Percentiles rank a stretch among this genome's conserved stretches.
Evolutionary conservation across 768 basidiomycete species (phyloP).

Genomic region (Asterophora lycoperdoides): DNA sequence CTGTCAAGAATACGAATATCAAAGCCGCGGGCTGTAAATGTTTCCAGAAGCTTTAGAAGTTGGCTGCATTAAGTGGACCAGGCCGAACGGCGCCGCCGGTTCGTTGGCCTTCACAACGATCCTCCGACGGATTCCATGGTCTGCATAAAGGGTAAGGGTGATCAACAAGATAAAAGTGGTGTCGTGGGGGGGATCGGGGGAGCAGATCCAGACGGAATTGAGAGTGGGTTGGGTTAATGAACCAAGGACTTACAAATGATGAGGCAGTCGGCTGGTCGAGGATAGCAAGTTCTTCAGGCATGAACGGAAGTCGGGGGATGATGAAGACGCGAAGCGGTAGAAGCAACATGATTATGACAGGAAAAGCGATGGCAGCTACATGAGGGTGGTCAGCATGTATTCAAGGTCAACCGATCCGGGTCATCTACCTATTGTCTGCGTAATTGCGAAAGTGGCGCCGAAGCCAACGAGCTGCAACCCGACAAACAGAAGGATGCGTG

Average conservation of each 20-base stretch:
- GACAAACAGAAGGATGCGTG: slow-evolving; percentile 68
- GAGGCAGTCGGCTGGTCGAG: slow-evolving; percentile 91
- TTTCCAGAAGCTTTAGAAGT: neutral
- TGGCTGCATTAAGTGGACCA: too few relatives aligned
- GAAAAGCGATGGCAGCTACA: slow-evolving; percentile 85
- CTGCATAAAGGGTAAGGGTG: slow-evolving; percentile 13
- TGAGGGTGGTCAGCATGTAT: slow-evolving; percentile 20
- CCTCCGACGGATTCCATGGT: slow-evolving; percentile 36
- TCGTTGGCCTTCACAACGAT: slow-evolving; percentile 13
- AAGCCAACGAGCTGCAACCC: slow-evolving; percentile 77
- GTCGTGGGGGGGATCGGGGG: neutral
- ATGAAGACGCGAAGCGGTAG: slow-evolving; percentile 69
- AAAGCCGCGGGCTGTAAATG: neutral
- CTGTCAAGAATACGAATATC: neutral
- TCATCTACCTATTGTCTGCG: slow-evolving; percentile 78
- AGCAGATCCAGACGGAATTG: neutral
- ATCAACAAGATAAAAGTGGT: neutral
- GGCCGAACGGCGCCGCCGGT: too few relatives aligned
- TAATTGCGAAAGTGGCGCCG: slow-evolving; percentile 84
- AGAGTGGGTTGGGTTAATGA: slow-evolving; percentile 17
- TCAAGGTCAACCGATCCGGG: slow-evolving; percentile 15
- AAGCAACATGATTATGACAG: slow-evolving; percentile 80
- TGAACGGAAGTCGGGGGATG: slow-evolving; percentile 76
- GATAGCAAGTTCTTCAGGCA: slow-evolving; percentile 69
- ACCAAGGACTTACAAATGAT: slow-evolving; percentile 63